Base-by-base conservation (phyloP, 2,329 filamentous ascomycete genomes). In the Talaromyces sp. region DNA sequence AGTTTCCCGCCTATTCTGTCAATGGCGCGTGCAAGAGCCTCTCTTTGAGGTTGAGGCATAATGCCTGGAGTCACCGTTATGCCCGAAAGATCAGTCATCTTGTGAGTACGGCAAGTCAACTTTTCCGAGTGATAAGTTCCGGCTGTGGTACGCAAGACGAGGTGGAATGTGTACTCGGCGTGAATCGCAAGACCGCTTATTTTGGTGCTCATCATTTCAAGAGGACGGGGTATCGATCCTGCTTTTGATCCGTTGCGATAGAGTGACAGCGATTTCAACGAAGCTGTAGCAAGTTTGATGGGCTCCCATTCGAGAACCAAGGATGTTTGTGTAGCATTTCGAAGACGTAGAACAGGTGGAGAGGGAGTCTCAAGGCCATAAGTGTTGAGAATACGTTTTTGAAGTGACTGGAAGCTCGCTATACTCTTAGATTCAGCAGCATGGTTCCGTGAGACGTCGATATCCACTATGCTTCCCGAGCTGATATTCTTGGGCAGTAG, bases 301-400 rank as follows among this genome's bases (percentile, higher is more conserved):
- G 94, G 92, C 69, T 98, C 95, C 95, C 95, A 99, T 81, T 98
- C 95, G 61, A 99, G 90, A 43, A 99, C 95, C 54, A 98, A 90
- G 33, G 92, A 96, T n/a, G 95, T 99, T 80, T 99, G 95, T 0
- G 95, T 99, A 63, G 94, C 93, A 84, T 98, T 99, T 80, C 93
- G 90, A 79, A 95, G 96, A 73, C 93, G 91, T 41, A 99, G 87
- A 60, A 90, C 80, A 8, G 95, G 95, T 0, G 90, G 83, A 27
- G 86, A 81, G 37, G 95, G 95, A 65, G 92, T 89, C 67, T 86
- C 83, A 70, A 91, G 87, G 71, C 95, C 95, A 77, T 98, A 98
- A 62, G 91, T 90, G 71, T 86, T 84, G 79, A 90, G 90, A 81
- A 99, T 98, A 72, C 89, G 89, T 73, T 90, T 88, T 81, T 99